Evolutionary conservation across 495 filamentous ascomycete species (phyloP).

Genomic region (Aspergillus coremiiformis): DNA sequence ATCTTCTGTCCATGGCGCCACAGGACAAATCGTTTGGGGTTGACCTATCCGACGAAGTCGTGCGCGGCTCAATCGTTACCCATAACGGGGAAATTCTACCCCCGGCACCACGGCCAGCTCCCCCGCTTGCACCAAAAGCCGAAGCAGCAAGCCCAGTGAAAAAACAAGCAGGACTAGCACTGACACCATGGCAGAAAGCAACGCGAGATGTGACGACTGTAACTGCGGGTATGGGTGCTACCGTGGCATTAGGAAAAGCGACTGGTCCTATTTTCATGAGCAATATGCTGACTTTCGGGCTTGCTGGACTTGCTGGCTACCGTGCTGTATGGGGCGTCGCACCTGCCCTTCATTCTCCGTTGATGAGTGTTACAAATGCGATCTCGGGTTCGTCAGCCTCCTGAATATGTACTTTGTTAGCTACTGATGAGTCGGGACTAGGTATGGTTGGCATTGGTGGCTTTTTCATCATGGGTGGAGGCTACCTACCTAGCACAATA

Average conservation of each 20-base stretch:
- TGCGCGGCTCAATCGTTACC: conserved; percentile 71
- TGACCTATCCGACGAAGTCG: conserved; percentile 70
- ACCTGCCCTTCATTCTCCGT: conserved; percentile 69
- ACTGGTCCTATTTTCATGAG: conserved; percentile 75
- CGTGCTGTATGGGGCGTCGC: conserved; percentile 72
- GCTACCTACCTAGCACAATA: conserved; percentile 63
- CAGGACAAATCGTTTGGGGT: conserved; percentile 66
- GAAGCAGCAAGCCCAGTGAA: conserved; percentile 41
- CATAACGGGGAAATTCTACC: conserved; percentile 65
- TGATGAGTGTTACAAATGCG: conserved; percentile 84
- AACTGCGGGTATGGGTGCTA: conserved; percentile 65
- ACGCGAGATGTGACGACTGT: conserved; percentile 61
- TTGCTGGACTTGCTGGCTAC: conserved; percentile 74
- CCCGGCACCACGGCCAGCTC: conserved; percentile 60
- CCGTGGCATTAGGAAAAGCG: conserved; percentile 64
- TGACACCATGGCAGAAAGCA: conserved; percentile 71
- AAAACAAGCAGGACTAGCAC: conserved; percentile 49
- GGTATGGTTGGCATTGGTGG: conserved; percentile 76
- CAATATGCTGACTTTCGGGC: conserved; percentile 70
- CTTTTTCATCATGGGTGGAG: conserved; percentile 73
- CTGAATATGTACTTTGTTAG: not conserved
- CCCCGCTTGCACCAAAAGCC: conserved; percentile 54
- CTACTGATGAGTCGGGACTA: conserved; percentile 10
- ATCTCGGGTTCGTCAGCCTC: conserved; percentile 50
- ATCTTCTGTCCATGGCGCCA: conserved; percentile 68